phyloP scores from a whole-genome alignment of 1,284 basidiomycete genomes.

The Microbotryomycetes sp. region DNA sequence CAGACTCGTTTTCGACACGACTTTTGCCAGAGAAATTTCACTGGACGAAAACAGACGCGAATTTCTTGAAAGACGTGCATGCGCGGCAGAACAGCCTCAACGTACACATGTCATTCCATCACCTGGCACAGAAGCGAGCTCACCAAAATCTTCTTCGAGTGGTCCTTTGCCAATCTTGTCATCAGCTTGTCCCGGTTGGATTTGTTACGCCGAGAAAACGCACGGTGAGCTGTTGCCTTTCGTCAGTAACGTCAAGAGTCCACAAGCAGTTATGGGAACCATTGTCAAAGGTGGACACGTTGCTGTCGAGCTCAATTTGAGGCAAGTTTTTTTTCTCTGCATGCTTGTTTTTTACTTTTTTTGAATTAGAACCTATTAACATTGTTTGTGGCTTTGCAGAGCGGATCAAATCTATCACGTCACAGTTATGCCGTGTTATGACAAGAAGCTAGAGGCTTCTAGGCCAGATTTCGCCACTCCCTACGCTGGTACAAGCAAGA shows the following conservation, averaged over 20 bases:
- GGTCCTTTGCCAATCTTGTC: conserved; percentile 74
- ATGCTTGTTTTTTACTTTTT: background rate
- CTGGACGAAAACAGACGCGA: conserved; percentile 75
- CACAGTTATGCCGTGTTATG: conserved; percentile 97
- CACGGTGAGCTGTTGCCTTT: conserved; percentile 90
- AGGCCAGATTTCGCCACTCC: conserved; percentile 79
- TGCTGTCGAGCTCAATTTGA: conserved; percentile 56
- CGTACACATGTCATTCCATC: conserved; percentile 7
- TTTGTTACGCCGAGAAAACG: conserved; percentile 98
- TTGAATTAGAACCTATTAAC: background rate
- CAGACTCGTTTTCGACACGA: conserved; percentile 73
- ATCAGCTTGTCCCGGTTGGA: conserved; percentile 97
- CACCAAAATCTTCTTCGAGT: conserved; percentile 12
- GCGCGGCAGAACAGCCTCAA: conserved; percentile 8
- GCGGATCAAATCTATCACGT: conserved; percentile 88
- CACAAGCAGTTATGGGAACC: conserved; percentile 89
- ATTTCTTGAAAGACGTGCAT: conserved; percentile 59
- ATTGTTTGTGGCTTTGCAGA: conserved; percentile 47
- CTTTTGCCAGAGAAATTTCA: conserved; percentile 83
- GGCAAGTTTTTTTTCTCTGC: conserved; percentile 52
- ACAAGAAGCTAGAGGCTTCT: conserved; percentile 98
- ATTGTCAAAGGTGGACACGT: conserved; percentile 78
- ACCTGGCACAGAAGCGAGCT: conserved; percentile 1
- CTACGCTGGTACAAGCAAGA: background rate
- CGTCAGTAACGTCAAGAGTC: conserved; percentile 79